Conservation (phyloP, 139 green algal genomes). For the Ettlia oleoabundans region DNA sequence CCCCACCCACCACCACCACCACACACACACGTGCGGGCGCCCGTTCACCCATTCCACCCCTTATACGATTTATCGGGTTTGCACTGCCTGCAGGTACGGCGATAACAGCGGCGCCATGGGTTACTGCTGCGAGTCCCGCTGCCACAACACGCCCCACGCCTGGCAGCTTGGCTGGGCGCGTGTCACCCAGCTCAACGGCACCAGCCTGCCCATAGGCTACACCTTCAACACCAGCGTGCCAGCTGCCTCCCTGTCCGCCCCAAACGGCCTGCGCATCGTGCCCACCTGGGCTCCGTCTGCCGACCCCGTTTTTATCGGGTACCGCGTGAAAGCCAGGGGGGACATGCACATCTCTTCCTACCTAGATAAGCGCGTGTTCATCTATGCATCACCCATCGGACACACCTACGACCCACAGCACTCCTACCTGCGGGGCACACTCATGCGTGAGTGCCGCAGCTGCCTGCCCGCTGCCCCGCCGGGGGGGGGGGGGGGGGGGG, state of each 20-base stretch:
- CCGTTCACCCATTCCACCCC: too few species aligned
- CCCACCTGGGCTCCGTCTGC: not conserved
- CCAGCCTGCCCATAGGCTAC: not conserved
- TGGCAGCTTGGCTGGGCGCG: not conserved
- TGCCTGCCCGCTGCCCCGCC: too few species aligned
- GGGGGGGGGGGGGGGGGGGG: too few species aligned
- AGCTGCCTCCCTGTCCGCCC: not conserved
- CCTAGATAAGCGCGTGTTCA: not conserved
- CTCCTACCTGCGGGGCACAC: not conserved
- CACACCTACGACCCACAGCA: not conserved
- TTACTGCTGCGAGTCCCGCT: not conserved
- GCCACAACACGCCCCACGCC: not conserved
- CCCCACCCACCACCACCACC: too few species aligned
- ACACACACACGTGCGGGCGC: too few species aligned
- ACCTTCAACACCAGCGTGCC: not conserved
- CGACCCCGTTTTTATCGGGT: not conserved
- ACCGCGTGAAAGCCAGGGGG: not conserved
- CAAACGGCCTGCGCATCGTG: not conserved
- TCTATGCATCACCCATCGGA: not conserved
- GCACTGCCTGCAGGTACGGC: not conserved
- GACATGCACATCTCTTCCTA: not conserved
- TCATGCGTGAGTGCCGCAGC: constrained; percentile 6
- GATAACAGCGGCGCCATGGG: not conserved
- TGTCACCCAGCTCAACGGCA: not conserved
- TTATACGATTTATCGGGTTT: not conserved